These are phyloP conservation scores for Rostrohypoxylon terebratum DNA, from an alignment of 495 filamentous ascomycete species.

Conservation along the genomic window DNA sequence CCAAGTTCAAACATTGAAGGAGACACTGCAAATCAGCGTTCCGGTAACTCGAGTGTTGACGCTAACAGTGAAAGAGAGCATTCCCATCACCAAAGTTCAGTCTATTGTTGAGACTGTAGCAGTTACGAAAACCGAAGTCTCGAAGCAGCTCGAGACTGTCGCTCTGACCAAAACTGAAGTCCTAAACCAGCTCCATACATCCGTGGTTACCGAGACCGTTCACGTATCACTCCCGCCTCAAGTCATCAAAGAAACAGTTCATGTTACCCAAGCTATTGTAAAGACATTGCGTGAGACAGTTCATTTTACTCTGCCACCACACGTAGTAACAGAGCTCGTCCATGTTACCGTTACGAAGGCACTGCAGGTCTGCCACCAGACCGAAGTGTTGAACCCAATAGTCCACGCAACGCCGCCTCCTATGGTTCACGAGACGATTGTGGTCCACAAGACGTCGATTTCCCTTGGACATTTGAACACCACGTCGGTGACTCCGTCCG, in stretches of 20 bases:
- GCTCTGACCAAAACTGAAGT: slow-evolving; percentile 37
- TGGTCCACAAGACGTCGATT: slow-evolving; percentile 21
- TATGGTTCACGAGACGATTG: slow-evolving; percentile 22
- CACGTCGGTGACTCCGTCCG: slow-evolving; percentile 15
- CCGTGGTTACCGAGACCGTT: slow-evolving; percentile 23
- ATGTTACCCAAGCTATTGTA: slow-evolving; percentile 22
- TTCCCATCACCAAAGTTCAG: slow-evolving; percentile 19
- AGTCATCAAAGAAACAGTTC: slow-evolving; percentile 30
- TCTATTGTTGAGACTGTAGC: slow-evolving; percentile 23
- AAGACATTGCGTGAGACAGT: slow-evolving; percentile 23
- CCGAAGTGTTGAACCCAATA: slow-evolving; percentile 23
- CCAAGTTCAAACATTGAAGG: slow-evolving; percentile 21
- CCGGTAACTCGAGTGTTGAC: slow-evolving; percentile 22
- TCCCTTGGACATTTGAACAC: slow-evolving; percentile 8
- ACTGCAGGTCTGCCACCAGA: slow-evolving; percentile 13
- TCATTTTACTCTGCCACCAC: slow-evolving; percentile 18
- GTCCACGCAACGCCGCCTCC: slow-evolving; percentile 17
- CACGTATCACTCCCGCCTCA: slow-evolving; percentile 30
- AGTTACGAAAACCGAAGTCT: slow-evolving; percentile 30
- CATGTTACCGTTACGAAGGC: slow-evolving; percentile 33
- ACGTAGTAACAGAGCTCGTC: slow-evolving; percentile 21
- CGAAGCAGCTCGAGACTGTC: slow-evolving; percentile 18
- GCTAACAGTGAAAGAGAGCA: slow-evolving; percentile 18
- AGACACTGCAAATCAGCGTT: slow-evolving; percentile 29
- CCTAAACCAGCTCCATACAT: slow-evolving; percentile 20